Base-by-base conservation (phyloP, 2,329 filamentous ascomycete species). In the Neocatenulostroma microsporum region DNA sequence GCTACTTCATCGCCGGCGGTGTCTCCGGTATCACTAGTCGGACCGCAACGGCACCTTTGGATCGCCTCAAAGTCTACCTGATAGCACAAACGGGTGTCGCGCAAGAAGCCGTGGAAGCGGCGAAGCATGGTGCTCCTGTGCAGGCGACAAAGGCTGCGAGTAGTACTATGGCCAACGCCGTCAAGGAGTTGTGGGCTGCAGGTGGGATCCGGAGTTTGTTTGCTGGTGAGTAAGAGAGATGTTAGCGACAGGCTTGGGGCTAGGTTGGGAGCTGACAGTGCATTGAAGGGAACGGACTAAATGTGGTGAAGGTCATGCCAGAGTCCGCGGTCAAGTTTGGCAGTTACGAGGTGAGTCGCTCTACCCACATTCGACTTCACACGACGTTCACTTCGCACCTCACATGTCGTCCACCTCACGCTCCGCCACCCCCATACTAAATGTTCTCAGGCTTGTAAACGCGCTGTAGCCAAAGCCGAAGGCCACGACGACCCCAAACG, bases 261-360 rank as follows among this genome's bases (percentile, higher is more conserved):
- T 39, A 23, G 21, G 12, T 10, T 17, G 30, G 10, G 5, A 18
- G 15, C 9, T 31, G 29, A 9, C 13, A 17, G 29, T 31, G 13
- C 13, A 9, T 18, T 36, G 17, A 50, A 94, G 88, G 91, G 23
- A 98, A 98, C 55, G 91, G 91, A 3, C 69, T 98, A 50, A 98
- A 98, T 51, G 87, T 98, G 2, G 63, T 95, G 55, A 98, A 98
- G 62, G 91, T 98, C 42, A 94, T 96, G 86, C 91, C 91, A 0
- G 91, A 98, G 66, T 95, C 89, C 20, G 89, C 91, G 18, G 94
- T 98, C 58, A 94, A 95, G 63, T 98, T 98, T 60, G 91, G 91
- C 42, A 89, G 88, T 14, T 98, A 95, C 57, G 91, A 98, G 67
- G 76, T 75, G 59, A 52, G 62, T 41, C n/a, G n/a, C n/a, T n/a